Evolutionary conservation across 1,139 yeast species (phyloP).

Genomic region (Debaryomyces subglobosus): DNA sequence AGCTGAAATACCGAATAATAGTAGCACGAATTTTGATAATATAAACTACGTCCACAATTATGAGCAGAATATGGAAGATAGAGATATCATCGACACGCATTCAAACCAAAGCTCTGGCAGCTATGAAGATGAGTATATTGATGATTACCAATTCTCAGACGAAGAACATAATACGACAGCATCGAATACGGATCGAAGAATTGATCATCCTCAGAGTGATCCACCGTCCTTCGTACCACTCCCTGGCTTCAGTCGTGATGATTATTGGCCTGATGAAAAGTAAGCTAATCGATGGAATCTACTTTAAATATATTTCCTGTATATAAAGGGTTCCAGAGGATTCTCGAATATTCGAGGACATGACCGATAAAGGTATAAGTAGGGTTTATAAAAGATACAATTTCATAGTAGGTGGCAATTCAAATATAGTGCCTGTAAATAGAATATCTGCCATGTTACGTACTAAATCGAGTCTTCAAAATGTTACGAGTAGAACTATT

Average conservation of each 20-base stretch:
- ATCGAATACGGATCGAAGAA: background rate
- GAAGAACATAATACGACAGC: slow-evolving; percentile 18
- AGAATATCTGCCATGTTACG: slow-evolving; percentile 5
- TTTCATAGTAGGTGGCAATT: background rate
- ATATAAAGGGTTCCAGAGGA: slow-evolving; percentile 5
- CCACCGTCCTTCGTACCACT: slow-evolving; percentile 41
- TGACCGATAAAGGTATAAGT: background rate
- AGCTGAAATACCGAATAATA: background rate
- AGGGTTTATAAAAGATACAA: background rate
- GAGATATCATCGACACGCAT: background rate
- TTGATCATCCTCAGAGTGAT: slow-evolving; percentile 7
- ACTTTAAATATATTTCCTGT: background rate
- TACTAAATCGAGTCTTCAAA: background rate
- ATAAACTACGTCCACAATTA: background rate
- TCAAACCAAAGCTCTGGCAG: slow-evolving; percentile 13
- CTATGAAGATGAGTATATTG: slow-evolving; percentile 32
- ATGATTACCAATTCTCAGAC: slow-evolving; percentile 31
- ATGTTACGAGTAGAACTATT: background rate
- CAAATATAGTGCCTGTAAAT: background rate
- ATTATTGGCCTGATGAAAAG: slow-evolving; percentile 38
- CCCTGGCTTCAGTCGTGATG: slow-evolving; percentile 35
- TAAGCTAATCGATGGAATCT: background rate
- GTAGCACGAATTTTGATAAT: background rate
- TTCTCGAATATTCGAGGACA: slow-evolving; percentile 11
- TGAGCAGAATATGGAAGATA: background rate